A percentile compares a stretch with the other conserved stretches of the same genome.
Evolutionary conservation across 75 land plant species (phyloP).

Genomic region (Sequoiadendron giganteum): DNA sequence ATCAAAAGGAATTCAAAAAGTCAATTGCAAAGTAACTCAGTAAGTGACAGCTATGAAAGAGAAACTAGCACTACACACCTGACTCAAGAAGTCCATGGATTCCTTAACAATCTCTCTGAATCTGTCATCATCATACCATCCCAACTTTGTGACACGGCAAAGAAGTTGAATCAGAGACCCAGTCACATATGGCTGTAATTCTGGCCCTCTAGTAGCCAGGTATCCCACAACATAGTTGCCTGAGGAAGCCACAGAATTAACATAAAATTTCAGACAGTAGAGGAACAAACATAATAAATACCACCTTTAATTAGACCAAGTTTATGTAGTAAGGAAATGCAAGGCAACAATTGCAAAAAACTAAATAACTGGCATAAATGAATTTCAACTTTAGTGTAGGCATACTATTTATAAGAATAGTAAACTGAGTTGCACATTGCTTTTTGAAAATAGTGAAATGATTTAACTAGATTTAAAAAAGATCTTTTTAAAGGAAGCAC

Average conservation of each 20-base stretch:
- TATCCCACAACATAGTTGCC: conserved; percentile 82
- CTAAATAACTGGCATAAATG: not conserved
- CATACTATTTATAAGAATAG: not conserved
- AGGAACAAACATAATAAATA: not conserved
- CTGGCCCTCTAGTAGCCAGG: conserved; percentile 80
- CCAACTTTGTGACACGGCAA: conserved; percentile 88
- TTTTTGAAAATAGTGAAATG: not conserved
- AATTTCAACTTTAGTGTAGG: not conserved
- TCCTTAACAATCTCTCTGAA: conserved; percentile 82
- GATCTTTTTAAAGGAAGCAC: not conserved
- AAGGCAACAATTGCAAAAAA: not conserved
- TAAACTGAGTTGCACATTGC: not conserved
- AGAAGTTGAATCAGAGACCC: conserved; percentile 80
- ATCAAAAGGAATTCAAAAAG: not conserved
- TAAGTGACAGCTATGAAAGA: not conserved
- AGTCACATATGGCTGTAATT: conserved; percentile 80
- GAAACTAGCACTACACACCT: conserved; percentile 40
- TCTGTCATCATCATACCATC: conserved; percentile 95
- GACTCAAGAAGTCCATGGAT: conserved; percentile 67
- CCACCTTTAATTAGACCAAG: not conserved
- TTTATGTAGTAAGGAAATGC: not conserved
- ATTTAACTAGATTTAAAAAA: not conserved
- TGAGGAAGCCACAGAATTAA: conserved; percentile 25
- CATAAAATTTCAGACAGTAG: not conserved
- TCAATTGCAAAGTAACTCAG: not conserved